Evolutionary conservation across 768 basidiomycete species (phyloP), one percentile per base, ranked within the genome.

Genomic region (Leccinum broughii): DNA sequence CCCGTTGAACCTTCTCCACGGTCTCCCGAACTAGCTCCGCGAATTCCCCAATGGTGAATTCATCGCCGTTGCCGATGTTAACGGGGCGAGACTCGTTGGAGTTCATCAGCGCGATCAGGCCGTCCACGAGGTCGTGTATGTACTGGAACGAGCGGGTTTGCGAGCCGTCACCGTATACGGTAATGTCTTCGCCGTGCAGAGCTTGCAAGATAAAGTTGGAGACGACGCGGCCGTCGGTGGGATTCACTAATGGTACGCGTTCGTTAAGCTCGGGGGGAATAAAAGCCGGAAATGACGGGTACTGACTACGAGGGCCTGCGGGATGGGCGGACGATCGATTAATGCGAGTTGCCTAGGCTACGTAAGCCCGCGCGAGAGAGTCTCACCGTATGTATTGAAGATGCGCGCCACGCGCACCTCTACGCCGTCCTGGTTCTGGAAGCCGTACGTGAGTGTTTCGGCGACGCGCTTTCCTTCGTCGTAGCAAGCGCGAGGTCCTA

Each of bases 391-490:
- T 22, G 93, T 95, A 75, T 99, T 99, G 84, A 99, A 99, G 68
- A 99, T 99, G 64, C 97, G 92, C 3, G 95, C 95, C 46, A 99
- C 95, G 57, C 95, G 89, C 56, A 98, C 93, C 66, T 98, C 92
- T 61, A 99, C 95, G 57, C 88, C 87, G 70, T 98, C 94, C 74
- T 97, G 97, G 60, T 91, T 83, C 64, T 92, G 90, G 81, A 90
- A 98, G 44, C 95, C 95, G 70, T 98, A 99, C 7, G 96, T 95
- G 64, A 99, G 77, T 17, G 96, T 97, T 78, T 99, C 97, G 44
- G 97, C 96, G 41, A 98, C 96, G 68, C 97, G 94, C 79, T 99
- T 99, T 53, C 97, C 97, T 77, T 99, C 97, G 71, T 99, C 97
- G 72, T 99, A 99, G 77, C 97, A 99, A n/a, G 96, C 95, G 62